phyloP scores from a whole-genome alignment of 2,329 filamentous ascomycete genomes.

The Penicillium sp. region DNA sequence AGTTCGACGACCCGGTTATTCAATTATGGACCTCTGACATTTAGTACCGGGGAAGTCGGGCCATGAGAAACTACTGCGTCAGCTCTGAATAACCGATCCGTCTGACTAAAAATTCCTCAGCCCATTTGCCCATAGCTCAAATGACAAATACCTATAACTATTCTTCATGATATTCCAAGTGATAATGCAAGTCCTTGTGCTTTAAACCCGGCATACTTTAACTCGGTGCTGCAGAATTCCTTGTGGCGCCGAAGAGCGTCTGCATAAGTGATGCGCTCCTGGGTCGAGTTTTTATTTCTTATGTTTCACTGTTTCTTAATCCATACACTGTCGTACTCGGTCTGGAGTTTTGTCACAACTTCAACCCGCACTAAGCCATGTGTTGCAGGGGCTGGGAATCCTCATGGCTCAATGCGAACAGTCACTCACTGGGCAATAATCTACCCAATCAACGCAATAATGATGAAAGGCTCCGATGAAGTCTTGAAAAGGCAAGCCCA shows the following conservation, averaged over 20 bases:
- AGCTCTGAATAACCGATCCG: neutral
- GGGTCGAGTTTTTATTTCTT: neutral
- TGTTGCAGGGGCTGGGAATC: neutral
- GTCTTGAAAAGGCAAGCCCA: too few relatives aligned
- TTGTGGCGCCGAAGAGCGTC: neutral
- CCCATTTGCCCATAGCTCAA: too few relatives aligned
- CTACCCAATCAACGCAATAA: neutral
- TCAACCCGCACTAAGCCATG: neutral
- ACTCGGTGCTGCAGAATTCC: neutral
- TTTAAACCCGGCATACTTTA: neutral
- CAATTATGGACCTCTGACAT: neutral
- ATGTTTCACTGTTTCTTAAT: neutral
- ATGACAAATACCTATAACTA: too few relatives aligned
- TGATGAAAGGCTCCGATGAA: neutral
- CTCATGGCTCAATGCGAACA: neutral
- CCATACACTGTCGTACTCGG: neutral
- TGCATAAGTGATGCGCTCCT: neutral
- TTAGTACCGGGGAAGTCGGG: constrained; percentile 9
- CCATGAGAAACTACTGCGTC: neutral
- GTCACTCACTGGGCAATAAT: neutral
- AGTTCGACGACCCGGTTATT: too few relatives aligned
- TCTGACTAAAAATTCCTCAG: neutral
- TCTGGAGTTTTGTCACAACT: neutral
- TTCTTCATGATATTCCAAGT: neutral
- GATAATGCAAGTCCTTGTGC: neutral